Percentiles rank a stretch among this genome's conserved stretches.
phyloP scores from a whole-genome alignment of 1,284 basidiomycete genomes.

The Fomitopsis pinicola region DNA sequence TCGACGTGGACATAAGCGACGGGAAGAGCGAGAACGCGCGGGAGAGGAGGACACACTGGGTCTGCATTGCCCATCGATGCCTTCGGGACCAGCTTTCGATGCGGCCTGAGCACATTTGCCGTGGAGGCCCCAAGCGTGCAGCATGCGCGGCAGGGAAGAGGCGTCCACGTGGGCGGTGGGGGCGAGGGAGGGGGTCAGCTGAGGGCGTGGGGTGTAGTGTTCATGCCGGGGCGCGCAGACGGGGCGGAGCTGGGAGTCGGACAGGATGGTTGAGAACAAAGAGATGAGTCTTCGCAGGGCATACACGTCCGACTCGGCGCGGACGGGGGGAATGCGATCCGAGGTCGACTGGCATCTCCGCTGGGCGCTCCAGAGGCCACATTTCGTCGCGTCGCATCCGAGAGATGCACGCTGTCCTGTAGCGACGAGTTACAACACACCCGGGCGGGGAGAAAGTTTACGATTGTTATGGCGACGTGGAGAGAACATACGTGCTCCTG shows the following conservation, averaged over 20 bases:
- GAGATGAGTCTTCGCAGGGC: background rate
- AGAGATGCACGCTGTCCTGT: background rate
- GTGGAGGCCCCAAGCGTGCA: background rate
- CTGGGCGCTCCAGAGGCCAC: background rate
- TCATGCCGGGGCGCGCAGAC: background rate
- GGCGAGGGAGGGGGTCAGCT: background rate
- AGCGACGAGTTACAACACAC: background rate
- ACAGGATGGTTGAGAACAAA: background rate
- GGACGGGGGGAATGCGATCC: background rate
- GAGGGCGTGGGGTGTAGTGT: background rate
- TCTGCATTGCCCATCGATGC: background rate
- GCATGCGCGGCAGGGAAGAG: background rate
- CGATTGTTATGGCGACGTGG: slow-evolving; percentile 9
- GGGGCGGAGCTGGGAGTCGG: background rate
- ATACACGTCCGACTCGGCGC: background rate
- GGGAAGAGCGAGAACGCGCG: background rate
- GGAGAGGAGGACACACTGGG: background rate
- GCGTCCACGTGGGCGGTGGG: background rate
- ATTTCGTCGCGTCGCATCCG: background rate
- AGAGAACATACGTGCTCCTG: background rate
- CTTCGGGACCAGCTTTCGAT: background rate
- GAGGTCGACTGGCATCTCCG: background rate
- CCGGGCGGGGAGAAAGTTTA: background rate
- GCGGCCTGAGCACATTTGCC: background rate
- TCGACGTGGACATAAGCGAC: background rate